Evolutionary conservation across 108 stramenopile species (phyloP), one percentile per base, ranked within the genome.

Genomic region (Nitzschia putrida): DNA sequence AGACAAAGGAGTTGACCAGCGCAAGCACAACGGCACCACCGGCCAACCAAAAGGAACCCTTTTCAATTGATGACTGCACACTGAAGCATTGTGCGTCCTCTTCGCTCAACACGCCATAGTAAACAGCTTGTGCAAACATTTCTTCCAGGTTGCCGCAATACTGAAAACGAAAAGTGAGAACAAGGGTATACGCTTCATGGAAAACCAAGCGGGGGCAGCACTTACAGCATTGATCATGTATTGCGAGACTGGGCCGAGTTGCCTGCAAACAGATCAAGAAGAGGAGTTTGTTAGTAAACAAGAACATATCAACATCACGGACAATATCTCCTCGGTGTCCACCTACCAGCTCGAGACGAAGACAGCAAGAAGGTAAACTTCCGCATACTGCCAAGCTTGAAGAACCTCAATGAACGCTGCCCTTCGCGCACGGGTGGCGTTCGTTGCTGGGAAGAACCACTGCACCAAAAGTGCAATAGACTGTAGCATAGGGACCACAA

Each of bases 351-450:
- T 83, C 6, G 85, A 73, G 42, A 93, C 87, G 53, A 91, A 69
- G 49, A 89, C 64, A 10, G 87, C 75, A 18, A 93, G 43, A 10
- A 93, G 71, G 65, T 82, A 91, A 9, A 93, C 92, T 68, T 93
- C 92, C 53, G 78, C 83, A 52, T 93, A 93, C 44, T 93, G 89
- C 92, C 92, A 93, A 20, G 89, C 89, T 61, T 69, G 68, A 8
- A 93, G 53, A 34, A 79, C 69, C 54, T 93, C 89, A 59, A 79
- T 71, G 25, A 83, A 25, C 0, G 76, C 67, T 13, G 51, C 11
- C 57, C 83, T 80, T 25, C 80, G 59, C 11, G 42, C 37, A 38
- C 49, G 38, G 16, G 42, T 43, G 7, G 50, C 49, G 26, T 8
- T 43, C 8, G 80, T 82, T 72, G 88, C 71, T 52, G 92, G 86